Conservation (phyloP, 306 rosid species). For the Erythrophleum fordii region DNA sequence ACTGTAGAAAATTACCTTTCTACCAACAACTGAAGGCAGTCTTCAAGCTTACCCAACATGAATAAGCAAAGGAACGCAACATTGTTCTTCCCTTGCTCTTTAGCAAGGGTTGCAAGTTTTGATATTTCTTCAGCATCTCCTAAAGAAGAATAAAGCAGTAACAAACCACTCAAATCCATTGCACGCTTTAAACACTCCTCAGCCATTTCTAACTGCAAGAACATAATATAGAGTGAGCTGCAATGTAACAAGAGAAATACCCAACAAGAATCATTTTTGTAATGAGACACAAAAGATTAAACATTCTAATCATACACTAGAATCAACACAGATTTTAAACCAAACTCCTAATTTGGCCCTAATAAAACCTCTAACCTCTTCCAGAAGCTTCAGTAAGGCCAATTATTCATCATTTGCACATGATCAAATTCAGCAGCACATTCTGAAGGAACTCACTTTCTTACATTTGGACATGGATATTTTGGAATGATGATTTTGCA, state of each 20-base stretch:
- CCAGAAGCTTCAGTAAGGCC: slow-evolving; percentile 7
- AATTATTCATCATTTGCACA: background rate
- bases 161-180: slow-evolving; percentile 94
- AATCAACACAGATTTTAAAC: slow-evolving; percentile 13
- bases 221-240: slow-evolving; percentile 41
- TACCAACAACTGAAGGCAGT: slow-evolving; percentile 91
- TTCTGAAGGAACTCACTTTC: slow-evolving; percentile 10
- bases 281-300: slow-evolving; percentile 17
- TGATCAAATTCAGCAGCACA: slow-evolving; percentile 30
- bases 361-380: slow-evolving; percentile 14
- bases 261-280: slow-evolving; percentile 21
- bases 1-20: slow-evolving; percentile 66
- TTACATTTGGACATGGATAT: slow-evolving; percentile 20
- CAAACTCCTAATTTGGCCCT: slow-evolving; percentile 21
- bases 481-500: background rate
- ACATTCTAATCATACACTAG: slow-evolving; percentile 12
- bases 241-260: slow-evolving; percentile 21
- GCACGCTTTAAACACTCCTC: slow-evolving; percentile 93
- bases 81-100: slow-evolving; percentile 98
- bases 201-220: slow-evolving; percentile 96
- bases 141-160: slow-evolving; percentile 96
- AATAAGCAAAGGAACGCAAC: slow-evolving; percentile 96
- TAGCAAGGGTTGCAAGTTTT: slow-evolving; percentile 84
- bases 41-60: slow-evolving; percentile 95
- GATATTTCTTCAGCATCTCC: slow-evolving; percentile 97